Evolutionary conservation across 2,329 filamentous ascomycete species (phyloP).

Genomic region (Colletotrichum eremochloae): DNA sequence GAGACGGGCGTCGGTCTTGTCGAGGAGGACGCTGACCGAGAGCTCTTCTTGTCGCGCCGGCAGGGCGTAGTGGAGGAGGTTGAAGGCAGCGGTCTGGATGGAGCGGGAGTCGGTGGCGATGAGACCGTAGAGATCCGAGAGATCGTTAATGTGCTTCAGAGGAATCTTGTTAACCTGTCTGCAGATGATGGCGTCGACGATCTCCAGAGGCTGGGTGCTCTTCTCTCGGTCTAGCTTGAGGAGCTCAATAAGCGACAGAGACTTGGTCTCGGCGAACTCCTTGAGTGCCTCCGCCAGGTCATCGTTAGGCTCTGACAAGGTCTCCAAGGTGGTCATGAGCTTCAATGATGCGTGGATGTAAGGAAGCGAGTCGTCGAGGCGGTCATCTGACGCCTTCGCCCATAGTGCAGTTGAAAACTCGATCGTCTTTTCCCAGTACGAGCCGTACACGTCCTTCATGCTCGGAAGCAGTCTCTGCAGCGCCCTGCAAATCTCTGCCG

Average conservation of each 20-base stretch:
- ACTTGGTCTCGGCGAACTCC: slow-evolving; percentile 68
- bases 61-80: slow-evolving; percentile 83
- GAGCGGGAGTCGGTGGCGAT: slow-evolving; percentile 80
- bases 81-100: slow-evolving; percentile 85
- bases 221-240: slow-evolving; percentile 66
- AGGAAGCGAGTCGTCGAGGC: slow-evolving; percentile 66
- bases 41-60: slow-evolving; percentile 83
- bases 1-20: slow-evolving; percentile 78
- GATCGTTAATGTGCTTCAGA: slow-evolving; percentile 70
- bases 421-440: slow-evolving; percentile 82
- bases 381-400: slow-evolving; percentile 60
- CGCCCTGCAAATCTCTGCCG: slow-evolving; percentile 67
- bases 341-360: slow-evolving; percentile 80
- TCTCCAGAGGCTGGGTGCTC: slow-evolving; percentile 75
- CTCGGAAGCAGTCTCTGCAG: slow-evolving; percentile 75
- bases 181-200: slow-evolving; percentile 81
- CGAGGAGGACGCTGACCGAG: slow-evolving; percentile 81
- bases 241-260: slow-evolving; percentile 71
- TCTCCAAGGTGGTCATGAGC: slow-evolving; percentile 74
- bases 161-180: slow-evolving; percentile 77
- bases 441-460: slow-evolving; percentile 86
- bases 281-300: slow-evolving; percentile 83
- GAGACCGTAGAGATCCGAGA: slow-evolving; percentile 79
- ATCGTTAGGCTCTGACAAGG: slow-evolving; percentile 82
- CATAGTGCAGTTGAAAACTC: slow-evolving; percentile 71